A percentile compares a stretch with the other conserved stretches of the same genome.
These are phyloP conservation scores for Nicotiana paniculata DNA, from an alignment of 257 asterid species.

Conservation along the genomic window DNA sequence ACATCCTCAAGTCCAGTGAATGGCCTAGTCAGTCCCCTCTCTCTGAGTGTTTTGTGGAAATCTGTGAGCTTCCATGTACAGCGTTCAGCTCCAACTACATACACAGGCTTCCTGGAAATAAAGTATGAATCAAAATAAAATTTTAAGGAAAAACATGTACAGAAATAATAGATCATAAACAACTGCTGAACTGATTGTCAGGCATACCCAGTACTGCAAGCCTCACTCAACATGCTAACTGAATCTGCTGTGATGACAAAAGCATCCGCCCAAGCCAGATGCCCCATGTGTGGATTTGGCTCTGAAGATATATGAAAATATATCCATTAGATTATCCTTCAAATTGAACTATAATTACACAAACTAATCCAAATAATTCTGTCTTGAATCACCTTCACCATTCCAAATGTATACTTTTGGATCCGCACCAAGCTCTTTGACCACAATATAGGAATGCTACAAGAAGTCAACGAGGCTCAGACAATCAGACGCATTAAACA, in stretches of 20 bases:
- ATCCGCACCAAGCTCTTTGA: constrained; percentile 70
- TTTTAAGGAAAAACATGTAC: background rate
- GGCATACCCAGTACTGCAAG: constrained; percentile 95
- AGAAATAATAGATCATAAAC: constrained; percentile 9
- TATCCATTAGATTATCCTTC: constrained; percentile 15
- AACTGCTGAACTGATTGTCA: background rate
- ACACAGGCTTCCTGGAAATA: constrained; percentile 82
- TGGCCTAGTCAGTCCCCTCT: constrained; percentile 80
- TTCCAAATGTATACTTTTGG: constrained; percentile 82
- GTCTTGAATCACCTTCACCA: constrained; percentile 62
- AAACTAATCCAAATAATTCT: background rate
- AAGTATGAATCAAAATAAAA: background rate
- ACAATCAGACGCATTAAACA: background rate
- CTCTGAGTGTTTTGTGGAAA: constrained; percentile 72
- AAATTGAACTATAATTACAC: constrained; percentile 1
- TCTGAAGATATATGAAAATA: constrained; percentile 34
- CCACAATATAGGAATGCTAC: constrained; percentile 53
- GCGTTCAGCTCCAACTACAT: constrained; percentile 82
- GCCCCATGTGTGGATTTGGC: constrained; percentile 94
- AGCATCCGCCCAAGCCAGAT: constrained; percentile 97
- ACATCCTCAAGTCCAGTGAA: constrained; percentile 98
- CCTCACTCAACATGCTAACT: constrained; percentile 94
- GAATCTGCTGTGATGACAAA: constrained; percentile 91
- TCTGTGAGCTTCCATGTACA: constrained; percentile 85
- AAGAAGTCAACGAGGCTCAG: constrained; percentile 10